Evolutionary conservation across 345 rosid genomes (phyloP).

Genomic region (Nephelium lappaceum): DNA sequence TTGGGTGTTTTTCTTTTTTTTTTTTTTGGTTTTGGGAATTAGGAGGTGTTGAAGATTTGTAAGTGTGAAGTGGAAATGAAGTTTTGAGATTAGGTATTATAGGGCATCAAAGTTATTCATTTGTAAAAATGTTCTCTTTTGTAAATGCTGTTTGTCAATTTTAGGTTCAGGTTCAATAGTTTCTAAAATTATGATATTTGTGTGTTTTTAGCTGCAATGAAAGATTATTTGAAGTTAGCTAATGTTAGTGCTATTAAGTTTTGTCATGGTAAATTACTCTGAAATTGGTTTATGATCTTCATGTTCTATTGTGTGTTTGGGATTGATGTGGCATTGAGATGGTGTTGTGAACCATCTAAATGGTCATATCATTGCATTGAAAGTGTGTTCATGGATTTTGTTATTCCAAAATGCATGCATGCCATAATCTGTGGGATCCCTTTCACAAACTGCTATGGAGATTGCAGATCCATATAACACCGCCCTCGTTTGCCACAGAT

Average conservation of each 20-base stretch:
- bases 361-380: not conserved
- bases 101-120: not conserved
- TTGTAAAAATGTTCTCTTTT: not conserved
- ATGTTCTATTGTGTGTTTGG: not conserved
- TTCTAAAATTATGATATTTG: not conserved
- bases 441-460: constrained; percentile 60
- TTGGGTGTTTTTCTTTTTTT: not conserved
- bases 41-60: not conserved
- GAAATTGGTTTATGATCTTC: too few relatives aligned
- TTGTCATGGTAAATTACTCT: too few relatives aligned
- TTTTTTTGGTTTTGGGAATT: not conserved
- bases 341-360: not conserved
- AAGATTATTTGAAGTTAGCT: too few relatives aligned
- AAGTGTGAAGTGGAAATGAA: not conserved
- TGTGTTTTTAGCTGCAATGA: not conserved
- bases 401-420: not conserved
- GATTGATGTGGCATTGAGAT: not conserved
- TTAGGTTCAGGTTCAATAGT: not conserved
- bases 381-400: not conserved
- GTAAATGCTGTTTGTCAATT: not conserved
- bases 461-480: constrained; percentile 99
- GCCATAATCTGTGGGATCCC: constrained; percentile 25
- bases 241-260: too few relatives aligned
- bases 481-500: constrained; percentile 99
- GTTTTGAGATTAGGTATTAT: too few relatives aligned